Evolutionary conservation across 106 monocot genomes (phyloP).

Genomic region (Acorus gramineus): DNA sequence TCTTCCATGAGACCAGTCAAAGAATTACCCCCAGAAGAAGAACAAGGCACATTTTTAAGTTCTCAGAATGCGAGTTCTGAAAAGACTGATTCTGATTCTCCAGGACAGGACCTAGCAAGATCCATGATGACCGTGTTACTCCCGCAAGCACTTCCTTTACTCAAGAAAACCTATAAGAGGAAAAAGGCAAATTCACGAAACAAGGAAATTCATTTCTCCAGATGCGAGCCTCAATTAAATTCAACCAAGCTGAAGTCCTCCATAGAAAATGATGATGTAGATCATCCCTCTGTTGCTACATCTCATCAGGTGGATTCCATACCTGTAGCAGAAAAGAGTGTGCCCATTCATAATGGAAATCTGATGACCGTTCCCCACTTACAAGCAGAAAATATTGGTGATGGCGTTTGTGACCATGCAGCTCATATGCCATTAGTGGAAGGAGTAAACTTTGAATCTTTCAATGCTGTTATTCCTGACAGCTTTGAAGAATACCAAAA

Average conservation of each 20-base stretch:
- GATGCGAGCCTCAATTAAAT: slow-evolving; percentile 5
- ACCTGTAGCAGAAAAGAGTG: no score
- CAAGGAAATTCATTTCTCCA: slow-evolving; percentile 10
- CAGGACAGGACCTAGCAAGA: slow-evolving; percentile 50
- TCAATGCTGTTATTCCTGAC: slow-evolving; percentile 43
- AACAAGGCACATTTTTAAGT: slow-evolving; percentile 30
- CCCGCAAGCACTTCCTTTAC: slow-evolving; percentile 83
- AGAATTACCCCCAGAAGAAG: slow-evolving; percentile 36
- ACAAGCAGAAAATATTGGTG: slow-evolving; percentile 6
- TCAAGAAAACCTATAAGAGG: slow-evolving; percentile 57
- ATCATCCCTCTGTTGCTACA: neutral
- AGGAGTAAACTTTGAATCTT: slow-evolving; percentile 12
- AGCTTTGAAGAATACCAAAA: slow-evolving; percentile 56
- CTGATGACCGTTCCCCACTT: neutral
- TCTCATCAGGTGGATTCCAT: slow-evolving; percentile 16
- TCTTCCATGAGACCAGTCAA: slow-evolving; percentile 8
- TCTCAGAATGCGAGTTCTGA: slow-evolving; percentile 45
- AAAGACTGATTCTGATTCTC: slow-evolving; percentile 28
- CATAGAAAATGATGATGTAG: slow-evolving; percentile 4
- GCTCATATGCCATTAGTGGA: slow-evolving; percentile 15
- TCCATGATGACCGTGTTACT: slow-evolving; percentile 93
- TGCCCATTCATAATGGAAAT: no score
- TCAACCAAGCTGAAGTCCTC: slow-evolving; percentile 2
- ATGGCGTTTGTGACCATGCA: slow-evolving; percentile 1
- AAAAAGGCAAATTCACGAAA: slow-evolving; percentile 23